Base-by-base conservation (phyloP, 257 asterid species). In the Nicotiana tomentosiformis region DNA sequence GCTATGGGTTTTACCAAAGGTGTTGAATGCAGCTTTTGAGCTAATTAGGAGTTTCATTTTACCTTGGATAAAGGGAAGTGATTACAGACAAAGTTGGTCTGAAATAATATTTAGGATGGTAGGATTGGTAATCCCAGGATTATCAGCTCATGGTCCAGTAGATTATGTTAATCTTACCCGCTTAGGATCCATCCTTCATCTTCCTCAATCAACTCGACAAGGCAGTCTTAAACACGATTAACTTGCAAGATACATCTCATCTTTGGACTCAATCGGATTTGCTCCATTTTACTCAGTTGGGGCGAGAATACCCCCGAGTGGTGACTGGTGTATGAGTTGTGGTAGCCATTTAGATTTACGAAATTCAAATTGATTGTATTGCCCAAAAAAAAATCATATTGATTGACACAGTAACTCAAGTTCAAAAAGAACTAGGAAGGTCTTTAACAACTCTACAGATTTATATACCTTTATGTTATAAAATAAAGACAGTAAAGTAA, bases 81-180 rank as follows among this genome's bases (percentile, higher is more conserved):
- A 90, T 32, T 94, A 91, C 20, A 82, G 46, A 72, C 93, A 92
- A 87, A 86, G 91, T 7, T 87, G 90, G 90, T 32, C 87, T 1
- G 69, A 85, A 88, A 90, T 33, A 80, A 17, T 88, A 29, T 87
- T 84, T 65, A 87, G 95, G 82, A 4, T 87, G 77, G 72, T 79
- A 1, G 94, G 92, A 20, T 33, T 92, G 51, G 5, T 81, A 16
- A 58, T 84, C 62, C 97, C 96, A 0, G 98, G 98, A 1, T 78
- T 94, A 49, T 76, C 87, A 3, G 82, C 79, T 57, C 97, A 94
- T 84, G 82, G 86, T 57, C 90, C 89, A 2, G 78, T 72, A 35
- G 98, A 94, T 85, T 94, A 94, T 83, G 93, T 86, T 84, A 94
- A 92, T 84, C 14, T 84, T 70, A 89, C 96, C 5, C 78, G 93